Conservation (phyloP, 768 basidiomycete genomes). For the Rhodocollybia butyracea region DNA sequence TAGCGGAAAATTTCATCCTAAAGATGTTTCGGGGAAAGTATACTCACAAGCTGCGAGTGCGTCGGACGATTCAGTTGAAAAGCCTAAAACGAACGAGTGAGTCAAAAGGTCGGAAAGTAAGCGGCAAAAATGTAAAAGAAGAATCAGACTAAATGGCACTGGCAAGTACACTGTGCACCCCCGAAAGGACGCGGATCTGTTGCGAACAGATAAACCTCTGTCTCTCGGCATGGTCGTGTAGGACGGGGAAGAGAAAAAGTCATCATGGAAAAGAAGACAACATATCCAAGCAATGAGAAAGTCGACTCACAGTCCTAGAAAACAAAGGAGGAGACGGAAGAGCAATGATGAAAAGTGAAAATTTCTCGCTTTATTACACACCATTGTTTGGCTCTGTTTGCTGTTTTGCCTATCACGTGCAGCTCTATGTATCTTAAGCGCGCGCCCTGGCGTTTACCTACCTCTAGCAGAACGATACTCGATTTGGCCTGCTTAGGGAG, state of each 20-base stretch:
- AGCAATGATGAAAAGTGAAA: no score
- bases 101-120: background rate
- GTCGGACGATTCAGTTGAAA: background rate
- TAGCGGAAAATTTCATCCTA: constrained; percentile 56
- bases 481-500: no score
- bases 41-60: background rate
- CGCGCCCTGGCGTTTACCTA: no score
- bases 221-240: constrained; percentile 87
- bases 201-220: constrained; percentile 78
- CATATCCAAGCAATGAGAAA: no score
- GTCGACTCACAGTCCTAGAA: no score
- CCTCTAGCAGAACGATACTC: no score
- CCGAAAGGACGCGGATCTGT: constrained; percentile 60
- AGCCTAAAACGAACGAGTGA: background rate
- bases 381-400: no score
- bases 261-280: constrained; percentile 46
- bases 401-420: no score
- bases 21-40: constrained; percentile 15
- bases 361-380: no score
- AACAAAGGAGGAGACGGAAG: no score
- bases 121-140: constrained; percentile 14
- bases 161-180: constrained; percentile 78
- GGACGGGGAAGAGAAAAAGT: constrained; percentile 90
- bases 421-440: no score
- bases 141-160: constrained; percentile 83